Conservation (phyloP, 306 rosid species). For the Parietaria judaica region DNA sequence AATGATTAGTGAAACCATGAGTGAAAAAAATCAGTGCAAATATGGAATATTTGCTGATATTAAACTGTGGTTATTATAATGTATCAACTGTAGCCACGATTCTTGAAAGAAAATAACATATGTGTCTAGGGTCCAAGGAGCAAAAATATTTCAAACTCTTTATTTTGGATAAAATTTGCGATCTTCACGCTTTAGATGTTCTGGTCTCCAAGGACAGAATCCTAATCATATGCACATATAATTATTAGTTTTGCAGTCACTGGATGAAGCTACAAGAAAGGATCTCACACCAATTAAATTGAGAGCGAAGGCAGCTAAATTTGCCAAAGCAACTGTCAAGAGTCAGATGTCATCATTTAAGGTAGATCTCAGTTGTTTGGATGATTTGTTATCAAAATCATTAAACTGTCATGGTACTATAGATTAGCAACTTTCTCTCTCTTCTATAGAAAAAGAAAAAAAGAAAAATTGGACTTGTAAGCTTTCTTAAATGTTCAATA, state of each 20-base stretch:
- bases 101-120: neutral
- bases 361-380: constrained; percentile 33
- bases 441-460: neutral
- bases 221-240: constrained; percentile 21
- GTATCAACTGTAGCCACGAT: neutral
- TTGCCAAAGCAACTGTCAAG: constrained; percentile 88
- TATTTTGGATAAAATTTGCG: constrained; percentile 5
- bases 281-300: constrained; percentile 76
- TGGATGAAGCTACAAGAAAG: constrained; percentile 76
- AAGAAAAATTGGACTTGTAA: neutral
- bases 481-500: neutral
- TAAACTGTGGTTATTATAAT: neutral
- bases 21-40: neutral
- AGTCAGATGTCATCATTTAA: constrained; percentile 91
- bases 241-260: constrained; percentile 87
- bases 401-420: too few relatives aligned
- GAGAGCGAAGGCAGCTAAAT: constrained; percentile 92
- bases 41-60: neutral
- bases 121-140: neutral
- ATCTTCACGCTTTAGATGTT: neutral
- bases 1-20: neutral
- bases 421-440: neutral
- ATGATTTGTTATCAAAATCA: neutral
- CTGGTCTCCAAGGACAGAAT: constrained; percentile 3
- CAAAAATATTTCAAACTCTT: constrained; percentile 1